Conservation (phyloP, 768 basidiomycete species). For the Phanerochaete sordida region DNA sequence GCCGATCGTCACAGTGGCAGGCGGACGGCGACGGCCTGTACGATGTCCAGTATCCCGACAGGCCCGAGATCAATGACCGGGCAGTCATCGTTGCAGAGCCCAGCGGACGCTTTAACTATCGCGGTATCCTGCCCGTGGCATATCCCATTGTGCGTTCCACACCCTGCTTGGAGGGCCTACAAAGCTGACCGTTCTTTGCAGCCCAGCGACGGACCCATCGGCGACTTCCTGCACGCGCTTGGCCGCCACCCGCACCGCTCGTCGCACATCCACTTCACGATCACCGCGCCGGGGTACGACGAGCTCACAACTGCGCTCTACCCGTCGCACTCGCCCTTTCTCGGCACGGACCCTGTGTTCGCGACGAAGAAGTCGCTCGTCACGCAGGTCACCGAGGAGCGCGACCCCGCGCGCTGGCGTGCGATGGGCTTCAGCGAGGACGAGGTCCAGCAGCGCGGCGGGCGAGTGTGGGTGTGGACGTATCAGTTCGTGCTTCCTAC, state of each 20-base stretch:
- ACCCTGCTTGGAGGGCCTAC: background rate
- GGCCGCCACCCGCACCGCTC: slow-evolving; percentile 32
- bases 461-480: slow-evolving; percentile 30
- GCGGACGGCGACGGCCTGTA: slow-evolving; percentile 37
- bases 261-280: slow-evolving; percentile 30
- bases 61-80: slow-evolving; percentile 27
- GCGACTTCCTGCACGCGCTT: slow-evolving; percentile 25
- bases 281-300: slow-evolving; percentile 33
- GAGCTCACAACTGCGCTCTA: slow-evolving; percentile 32
- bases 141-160: slow-evolving; percentile 28
- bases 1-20: slow-evolving; percentile 32
- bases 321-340: slow-evolving; percentile 32
- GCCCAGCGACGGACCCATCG: slow-evolving; percentile 30
- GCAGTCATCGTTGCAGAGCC: slow-evolving; percentile 28
- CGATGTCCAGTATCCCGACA: slow-evolving; percentile 30
- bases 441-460: slow-evolving; percentile 24
- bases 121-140: slow-evolving; percentile 30
- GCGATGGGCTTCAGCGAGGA: slow-evolving; percentile 28
- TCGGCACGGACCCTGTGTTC: slow-evolving; percentile 34
- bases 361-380: slow-evolving; percentile 33
- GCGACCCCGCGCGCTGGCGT: slow-evolving; percentile 24
- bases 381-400: slow-evolving; percentile 25
- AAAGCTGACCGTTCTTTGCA: background rate
- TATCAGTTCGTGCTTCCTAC: slow-evolving; percentile 30
- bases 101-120: slow-evolving; percentile 28